phyloP scores from a whole-genome alignment of 2,329 filamentous ascomycete species.

The Raffaelea ambrosiae region DNA sequence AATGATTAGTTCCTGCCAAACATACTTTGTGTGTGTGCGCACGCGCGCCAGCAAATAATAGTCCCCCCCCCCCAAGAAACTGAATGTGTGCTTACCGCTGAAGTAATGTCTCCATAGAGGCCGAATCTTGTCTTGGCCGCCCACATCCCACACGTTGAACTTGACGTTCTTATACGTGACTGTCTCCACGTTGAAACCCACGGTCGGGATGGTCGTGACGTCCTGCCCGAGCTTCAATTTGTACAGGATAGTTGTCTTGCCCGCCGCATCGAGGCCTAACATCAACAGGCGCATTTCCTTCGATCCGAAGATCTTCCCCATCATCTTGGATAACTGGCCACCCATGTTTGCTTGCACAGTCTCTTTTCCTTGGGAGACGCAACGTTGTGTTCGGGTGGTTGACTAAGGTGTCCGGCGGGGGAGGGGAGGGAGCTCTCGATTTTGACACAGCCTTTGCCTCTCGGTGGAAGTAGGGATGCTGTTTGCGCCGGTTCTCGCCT shows the following conservation, averaged over 20 bases:
- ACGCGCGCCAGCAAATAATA: too few species aligned
- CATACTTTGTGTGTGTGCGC: too few species aligned
- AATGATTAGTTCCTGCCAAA: too few species aligned
- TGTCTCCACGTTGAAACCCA: slow-evolving; percentile 98
- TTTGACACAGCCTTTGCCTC: too few species aligned
- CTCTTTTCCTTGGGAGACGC: too few species aligned
- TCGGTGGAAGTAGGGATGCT: too few species aligned
- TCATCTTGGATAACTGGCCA: slow-evolving; percentile 87
- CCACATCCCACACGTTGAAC: slow-evolving; percentile 99
- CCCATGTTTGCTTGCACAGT: slow-evolving; percentile 66
- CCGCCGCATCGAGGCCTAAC: slow-evolving; percentile 94
- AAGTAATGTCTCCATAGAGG: slow-evolving; percentile 98
- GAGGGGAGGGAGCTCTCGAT: too few species aligned
- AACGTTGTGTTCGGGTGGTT: too few species aligned
- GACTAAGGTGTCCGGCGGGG: too few species aligned
- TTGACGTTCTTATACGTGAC: slow-evolving; percentile 99
- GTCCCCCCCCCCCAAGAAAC: too few species aligned
- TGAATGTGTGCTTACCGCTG: slow-evolving; percentile 61
- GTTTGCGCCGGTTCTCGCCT: too few species aligned
- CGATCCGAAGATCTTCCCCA: slow-evolving; percentile 97
- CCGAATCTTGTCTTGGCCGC: slow-evolving; percentile 97
- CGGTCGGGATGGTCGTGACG: slow-evolving; percentile 95
- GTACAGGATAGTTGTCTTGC: slow-evolving; percentile 99
- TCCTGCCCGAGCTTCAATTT: slow-evolving; percentile 98
- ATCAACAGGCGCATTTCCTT: slow-evolving; percentile 99